These are phyloP conservation scores for Rosa lucieae DNA, from an alignment of 306 rosid genomes.

Conservation along the genomic window DNA sequence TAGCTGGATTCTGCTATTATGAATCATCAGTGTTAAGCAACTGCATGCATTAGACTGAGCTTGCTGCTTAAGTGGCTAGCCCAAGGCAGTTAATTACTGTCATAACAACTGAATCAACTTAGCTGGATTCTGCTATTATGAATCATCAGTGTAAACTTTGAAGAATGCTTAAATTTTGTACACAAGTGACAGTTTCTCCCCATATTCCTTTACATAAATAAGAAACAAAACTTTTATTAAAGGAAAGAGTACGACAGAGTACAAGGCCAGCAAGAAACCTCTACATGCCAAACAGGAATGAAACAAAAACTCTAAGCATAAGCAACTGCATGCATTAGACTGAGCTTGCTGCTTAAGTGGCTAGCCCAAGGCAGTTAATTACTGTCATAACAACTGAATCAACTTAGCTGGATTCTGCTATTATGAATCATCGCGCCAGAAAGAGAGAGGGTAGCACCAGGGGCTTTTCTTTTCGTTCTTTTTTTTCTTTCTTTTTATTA, in stretches of 20 bases:
- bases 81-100: not conserved
- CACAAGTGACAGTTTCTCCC: not conserved
- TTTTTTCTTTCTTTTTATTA: not conserved
- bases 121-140: not conserved
- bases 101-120: not conserved
- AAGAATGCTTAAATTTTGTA: not conserved
- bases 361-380: not conserved
- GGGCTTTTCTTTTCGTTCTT: not conserved
- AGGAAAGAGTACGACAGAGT: not conserved
- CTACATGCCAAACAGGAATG: not conserved
- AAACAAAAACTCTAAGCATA: not conserved
- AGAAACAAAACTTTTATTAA: not conserved
- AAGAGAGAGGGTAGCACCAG: not conserved
- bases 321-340: not conserved
- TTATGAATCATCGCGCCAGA: not conserved
- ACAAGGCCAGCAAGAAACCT: not conserved
- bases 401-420: not conserved
- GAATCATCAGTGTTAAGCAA: not conserved
- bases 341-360: not conserved
- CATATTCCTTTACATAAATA: not conserved
- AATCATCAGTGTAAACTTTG: not conserved
- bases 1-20: not conserved
- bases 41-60: not conserved
- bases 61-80: not conserved
- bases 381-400: not conserved